These are phyloP conservation scores for Chamaecrista fasciculata DNA, from an alignment of 306 rosid genomes.

Conservation along the genomic window DNA sequence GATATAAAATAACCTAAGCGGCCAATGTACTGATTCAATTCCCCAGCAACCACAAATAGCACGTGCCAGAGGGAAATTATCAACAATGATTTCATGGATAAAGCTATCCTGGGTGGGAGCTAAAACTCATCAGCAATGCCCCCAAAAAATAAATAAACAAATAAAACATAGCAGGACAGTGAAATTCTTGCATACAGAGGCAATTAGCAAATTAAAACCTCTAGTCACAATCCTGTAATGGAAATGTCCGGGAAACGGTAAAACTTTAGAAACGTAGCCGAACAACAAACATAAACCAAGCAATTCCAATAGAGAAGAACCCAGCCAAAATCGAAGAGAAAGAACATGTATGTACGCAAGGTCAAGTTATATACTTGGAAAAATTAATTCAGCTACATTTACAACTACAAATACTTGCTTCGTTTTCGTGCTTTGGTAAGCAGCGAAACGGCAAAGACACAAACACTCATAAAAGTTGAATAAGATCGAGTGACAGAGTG, in stretches of 20 bases:
- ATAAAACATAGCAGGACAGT: not conserved
- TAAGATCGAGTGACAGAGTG: too few relatives aligned
- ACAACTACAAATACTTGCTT: not conserved
- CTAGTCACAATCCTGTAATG: not conserved
- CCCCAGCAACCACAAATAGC: not conserved
- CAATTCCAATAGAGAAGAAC: not conserved
- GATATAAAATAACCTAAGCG: not conserved
- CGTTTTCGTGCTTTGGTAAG: not conserved
- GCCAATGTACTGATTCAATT: not conserved
- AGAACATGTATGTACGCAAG: not conserved
- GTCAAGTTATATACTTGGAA: not conserved
- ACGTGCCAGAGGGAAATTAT: too few relatives aligned
- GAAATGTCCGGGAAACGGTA: not conserved
- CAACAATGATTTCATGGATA: too few relatives aligned
- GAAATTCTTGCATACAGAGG: not conserved
- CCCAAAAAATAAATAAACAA: too few relatives aligned
- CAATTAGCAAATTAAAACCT: not conserved
- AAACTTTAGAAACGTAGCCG: not conserved
- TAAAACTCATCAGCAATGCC: not conserved
- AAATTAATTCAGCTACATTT: too few relatives aligned
- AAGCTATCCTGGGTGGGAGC: not conserved
- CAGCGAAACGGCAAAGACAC: slow-evolving; percentile 7
- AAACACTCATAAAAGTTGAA: too few relatives aligned
- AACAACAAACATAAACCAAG: not conserved
- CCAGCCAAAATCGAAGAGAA: not conserved